A percentile compares a stretch with the other conserved stretches of the same genome.
These are phyloP conservation scores for Chenopodium berlandieri DNA, from an alignment of 148 eudicot genomes.

Conservation along the genomic window DNA sequence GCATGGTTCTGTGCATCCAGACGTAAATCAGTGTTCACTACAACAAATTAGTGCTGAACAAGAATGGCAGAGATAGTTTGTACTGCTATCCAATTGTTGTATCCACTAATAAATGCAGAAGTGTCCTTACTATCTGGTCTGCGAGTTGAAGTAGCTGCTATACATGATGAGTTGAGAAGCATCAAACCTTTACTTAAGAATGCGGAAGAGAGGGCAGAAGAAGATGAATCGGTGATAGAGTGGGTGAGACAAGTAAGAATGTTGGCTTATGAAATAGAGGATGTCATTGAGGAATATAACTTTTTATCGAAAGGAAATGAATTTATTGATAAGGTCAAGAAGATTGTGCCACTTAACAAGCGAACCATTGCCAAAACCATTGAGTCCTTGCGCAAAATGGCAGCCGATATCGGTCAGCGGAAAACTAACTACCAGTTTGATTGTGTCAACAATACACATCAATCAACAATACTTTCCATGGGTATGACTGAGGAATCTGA, in stretches of 20 bases:
- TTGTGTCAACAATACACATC: not conserved
- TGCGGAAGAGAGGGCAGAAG: not conserved
- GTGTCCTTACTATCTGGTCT: not conserved
- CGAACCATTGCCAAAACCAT: not conserved
- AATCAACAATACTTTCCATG: not conserved
- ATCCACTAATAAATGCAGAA: not conserved
- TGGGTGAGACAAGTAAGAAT: slow-evolving; percentile 27
- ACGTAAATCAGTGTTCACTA: no score
- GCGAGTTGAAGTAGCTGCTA: not conserved
- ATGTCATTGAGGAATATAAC: slow-evolving; percentile 19
- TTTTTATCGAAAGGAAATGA: not conserved
- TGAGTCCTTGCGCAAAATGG: slow-evolving; percentile 4
- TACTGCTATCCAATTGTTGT: not conserved
- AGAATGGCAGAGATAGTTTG: not conserved
- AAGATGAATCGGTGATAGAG: not conserved
- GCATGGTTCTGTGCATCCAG: not conserved
- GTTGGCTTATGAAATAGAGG: slow-evolving; percentile 28
- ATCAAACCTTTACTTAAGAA: not conserved
- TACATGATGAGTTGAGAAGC: not conserved
- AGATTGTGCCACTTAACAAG: not conserved
- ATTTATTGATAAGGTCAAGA: not conserved
- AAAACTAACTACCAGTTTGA: not conserved
- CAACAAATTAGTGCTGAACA: not conserved
- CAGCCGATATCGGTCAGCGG: not conserved
- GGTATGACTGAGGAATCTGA: not conserved